Percentiles rank a stretch among this genome's conserved stretches.
phyloP scores from a whole-genome alignment of 225 moss, liverwort and hornwort genomes.

The Sphagnum tenellum region DNA sequence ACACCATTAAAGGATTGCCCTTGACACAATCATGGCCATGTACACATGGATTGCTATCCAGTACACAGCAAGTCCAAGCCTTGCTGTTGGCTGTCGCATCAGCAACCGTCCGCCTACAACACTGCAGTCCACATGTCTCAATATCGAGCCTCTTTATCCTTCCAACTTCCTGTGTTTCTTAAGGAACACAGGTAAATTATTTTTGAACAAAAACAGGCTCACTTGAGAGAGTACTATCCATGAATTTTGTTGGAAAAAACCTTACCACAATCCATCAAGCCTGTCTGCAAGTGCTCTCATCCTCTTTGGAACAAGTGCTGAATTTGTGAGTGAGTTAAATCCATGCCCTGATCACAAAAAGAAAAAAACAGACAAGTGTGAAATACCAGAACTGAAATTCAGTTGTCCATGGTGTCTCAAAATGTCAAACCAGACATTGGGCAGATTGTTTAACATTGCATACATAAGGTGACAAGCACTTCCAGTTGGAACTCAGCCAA shows the following conservation, averaged over 20 bases:
- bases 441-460: too few relatives aligned
- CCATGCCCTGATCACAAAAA: constrained; percentile 63
- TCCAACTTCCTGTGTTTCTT: neutral
- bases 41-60: constrained; percentile 86
- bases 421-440: too few relatives aligned
- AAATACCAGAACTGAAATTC: too few relatives aligned
- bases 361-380: too few relatives aligned
- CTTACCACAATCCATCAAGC: constrained; percentile 85
- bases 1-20: constrained; percentile 6
- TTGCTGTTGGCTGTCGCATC: constrained; percentile 74
- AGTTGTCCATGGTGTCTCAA: too few relatives aligned
- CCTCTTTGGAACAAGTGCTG: constrained; percentile 67
- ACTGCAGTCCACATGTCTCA: constrained; percentile 36
- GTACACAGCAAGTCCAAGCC: constrained; percentile 72
- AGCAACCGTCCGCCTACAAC: constrained; percentile 76
- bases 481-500: too few relatives aligned
- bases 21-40: constrained; percentile 38
- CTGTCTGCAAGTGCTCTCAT: constrained; percentile 55
- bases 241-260: neutral
- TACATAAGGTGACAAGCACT: too few relatives aligned
- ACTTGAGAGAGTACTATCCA: too few relatives aligned
- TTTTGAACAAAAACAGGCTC: too few relatives aligned
- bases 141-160: neutral
- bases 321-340: constrained; percentile 79
- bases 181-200: too few relatives aligned